phyloP scores from a whole-genome alignment of 306 rosid species.

The Canavalia gladiata region DNA sequence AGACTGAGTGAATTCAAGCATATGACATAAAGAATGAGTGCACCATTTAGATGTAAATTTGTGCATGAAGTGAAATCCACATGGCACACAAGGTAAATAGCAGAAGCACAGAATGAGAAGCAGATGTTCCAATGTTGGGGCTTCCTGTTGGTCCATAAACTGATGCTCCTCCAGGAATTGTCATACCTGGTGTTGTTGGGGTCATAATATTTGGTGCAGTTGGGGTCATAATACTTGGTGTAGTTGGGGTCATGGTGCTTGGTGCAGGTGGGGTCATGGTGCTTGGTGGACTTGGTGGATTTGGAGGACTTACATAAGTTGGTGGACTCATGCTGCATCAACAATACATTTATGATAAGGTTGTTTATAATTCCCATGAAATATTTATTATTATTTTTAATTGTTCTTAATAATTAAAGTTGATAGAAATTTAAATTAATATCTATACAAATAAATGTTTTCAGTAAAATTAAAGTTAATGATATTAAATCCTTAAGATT shows the following conservation, averaged over 20 bases:
- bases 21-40: conserved; percentile 48
- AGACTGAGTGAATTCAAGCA: conserved; percentile 58
- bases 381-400: too few relatives aligned
- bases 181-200: conserved; percentile 55
- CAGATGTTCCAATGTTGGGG: conserved; percentile 73
- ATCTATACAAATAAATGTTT: too few relatives aligned
- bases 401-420: too few relatives aligned
- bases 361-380: too few relatives aligned
- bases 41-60: conserved; percentile 56
- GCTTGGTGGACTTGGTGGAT: conserved; percentile 34
- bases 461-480: too few relatives aligned
- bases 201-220: conserved; percentile 58
- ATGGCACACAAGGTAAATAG: conserved; percentile 55
- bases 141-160: conserved; percentile 74
- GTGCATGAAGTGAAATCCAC: conserved; percentile 60
- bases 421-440: too few relatives aligned
- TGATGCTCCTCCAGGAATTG: conserved; percentile 78
- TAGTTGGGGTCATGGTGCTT: conserved; percentile 31
- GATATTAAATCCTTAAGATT: too few relatives aligned
- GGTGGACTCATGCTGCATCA: conserved; percentile 69
- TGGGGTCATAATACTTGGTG: conserved; percentile 44
- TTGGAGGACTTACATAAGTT: conserved; percentile 51
- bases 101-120: conserved; percentile 55
- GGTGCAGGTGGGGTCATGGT: conserved; percentile 51
- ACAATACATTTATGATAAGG: conserved; percentile 1